Evolutionary conservation across 202 grass and related monocot species (phyloP).

Genomic region (Brachypodium distachyon): DNA sequence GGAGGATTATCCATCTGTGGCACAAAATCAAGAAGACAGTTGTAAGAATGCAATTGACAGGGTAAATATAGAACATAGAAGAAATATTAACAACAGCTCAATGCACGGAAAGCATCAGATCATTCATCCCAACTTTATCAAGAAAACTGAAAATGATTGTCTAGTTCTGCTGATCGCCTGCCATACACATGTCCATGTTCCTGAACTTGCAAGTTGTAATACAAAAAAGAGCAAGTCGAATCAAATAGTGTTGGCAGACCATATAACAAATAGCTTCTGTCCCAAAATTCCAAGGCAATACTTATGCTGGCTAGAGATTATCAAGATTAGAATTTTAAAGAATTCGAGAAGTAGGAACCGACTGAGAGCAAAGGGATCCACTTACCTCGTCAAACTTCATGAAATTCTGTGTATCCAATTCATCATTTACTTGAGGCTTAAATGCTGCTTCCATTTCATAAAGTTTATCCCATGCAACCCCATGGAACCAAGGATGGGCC

Average conservation of each 20-base stretch:
- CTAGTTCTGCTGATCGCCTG: neutral
- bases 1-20: conserved; percentile 77
- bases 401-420: conserved; percentile 97
- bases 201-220: conserved; percentile 26
- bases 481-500: conserved; percentile 95
- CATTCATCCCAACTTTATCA: neutral
- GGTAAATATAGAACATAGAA: conserved; percentile 1
- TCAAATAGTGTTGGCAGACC: neutral
- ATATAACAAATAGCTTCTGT: neutral
- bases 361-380: conserved; percentile 9
- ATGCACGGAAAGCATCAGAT: neutral
- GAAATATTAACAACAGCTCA: neutral
- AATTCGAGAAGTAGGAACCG: conserved; percentile 3
- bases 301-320: neutral
- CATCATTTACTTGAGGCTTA: conserved; percentile 91
- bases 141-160: neutral
- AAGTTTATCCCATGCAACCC: conserved; percentile 87
- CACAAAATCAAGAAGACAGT: neutral
- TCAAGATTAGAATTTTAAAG: neutral
- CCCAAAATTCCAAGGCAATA: conserved; percentile 3
- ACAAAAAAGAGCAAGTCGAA: conserved; percentile 26
- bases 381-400: conserved; percentile 95
- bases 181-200: neutral
- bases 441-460: conserved; percentile 97
- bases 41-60: neutral